A percentile compares a stretch with the other conserved stretches of the same genome.
Evolutionary conservation across 345 rosid species (phyloP).

Genomic region (Arabis alpina): DNA sequence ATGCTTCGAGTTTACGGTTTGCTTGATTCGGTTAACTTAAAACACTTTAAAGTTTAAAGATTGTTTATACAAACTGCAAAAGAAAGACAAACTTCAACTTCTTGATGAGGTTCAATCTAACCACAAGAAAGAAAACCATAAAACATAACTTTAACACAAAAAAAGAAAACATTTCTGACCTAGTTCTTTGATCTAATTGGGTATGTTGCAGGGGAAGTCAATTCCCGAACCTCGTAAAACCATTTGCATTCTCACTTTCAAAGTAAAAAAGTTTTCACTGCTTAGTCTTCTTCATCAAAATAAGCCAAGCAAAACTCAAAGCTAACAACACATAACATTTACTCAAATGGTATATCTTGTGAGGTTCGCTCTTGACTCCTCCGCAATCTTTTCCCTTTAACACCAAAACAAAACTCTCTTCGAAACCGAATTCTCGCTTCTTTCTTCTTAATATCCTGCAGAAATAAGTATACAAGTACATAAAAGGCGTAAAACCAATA

Average conservation of each 20-base stretch:
- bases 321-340: slow-evolving; percentile 15
- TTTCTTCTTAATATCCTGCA: slow-evolving; percentile 34
- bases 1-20: no score
- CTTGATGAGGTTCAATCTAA: slow-evolving; percentile 19
- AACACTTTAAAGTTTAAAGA: no score
- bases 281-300: slow-evolving; percentile 30
- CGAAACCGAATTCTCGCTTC: slow-evolving; percentile 28
- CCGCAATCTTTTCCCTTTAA: slow-evolving; percentile 4
- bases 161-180: slow-evolving; percentile 16
- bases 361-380: slow-evolving; percentile 99
- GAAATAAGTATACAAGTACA: slow-evolving; percentile 16
- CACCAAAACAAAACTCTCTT: slow-evolving; percentile 25
- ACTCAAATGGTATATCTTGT: slow-evolving; percentile 47
- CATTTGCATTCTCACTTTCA: slow-evolving; percentile 23
- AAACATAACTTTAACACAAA: slow-evolving; percentile 31
- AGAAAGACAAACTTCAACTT: slow-evolving; percentile 20
- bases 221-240: slow-evolving; percentile 88
- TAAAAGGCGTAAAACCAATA: background rate
- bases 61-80: background rate
- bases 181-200: background rate
- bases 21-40: background rate
- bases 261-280: slow-evolving; percentile 37
- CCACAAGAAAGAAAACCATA: slow-evolving; percentile 13
- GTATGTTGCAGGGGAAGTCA: slow-evolving; percentile 63
- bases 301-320: slow-evolving; percentile 43